Evolutionary conservation across 345 rosid species (phyloP).

Genomic region (Brassica juncea): DNA sequence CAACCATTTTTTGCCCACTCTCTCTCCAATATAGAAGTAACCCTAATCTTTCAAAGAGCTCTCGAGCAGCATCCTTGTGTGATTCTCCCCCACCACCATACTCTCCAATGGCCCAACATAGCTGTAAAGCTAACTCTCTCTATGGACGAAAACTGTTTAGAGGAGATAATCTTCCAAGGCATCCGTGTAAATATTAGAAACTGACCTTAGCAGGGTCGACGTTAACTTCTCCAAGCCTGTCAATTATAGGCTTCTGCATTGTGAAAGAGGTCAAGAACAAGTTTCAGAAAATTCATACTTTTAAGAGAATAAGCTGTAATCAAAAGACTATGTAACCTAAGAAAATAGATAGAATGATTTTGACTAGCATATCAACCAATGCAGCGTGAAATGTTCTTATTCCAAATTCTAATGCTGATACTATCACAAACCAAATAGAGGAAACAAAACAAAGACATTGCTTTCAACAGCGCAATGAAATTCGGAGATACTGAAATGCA

Average conservation of each 20-base stretch:
- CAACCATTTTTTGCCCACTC: slow-evolving; percentile 60
- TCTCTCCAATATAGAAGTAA: background rate
- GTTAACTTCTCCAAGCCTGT: slow-evolving; percentile 90
- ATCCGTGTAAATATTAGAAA: slow-evolving; percentile 14
- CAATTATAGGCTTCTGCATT: slow-evolving; percentile 87
- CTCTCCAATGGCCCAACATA: too few species aligned
- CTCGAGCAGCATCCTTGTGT: too few species aligned
- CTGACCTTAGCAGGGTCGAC: slow-evolving; percentile 85
- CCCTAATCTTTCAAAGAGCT: background rate
- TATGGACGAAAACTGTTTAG: too few species aligned
- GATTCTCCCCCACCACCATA: too few species aligned
- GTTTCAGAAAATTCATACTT: background rate
- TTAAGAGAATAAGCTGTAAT: background rate
- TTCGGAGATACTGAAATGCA: too few species aligned
- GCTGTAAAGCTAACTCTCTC: too few species aligned
- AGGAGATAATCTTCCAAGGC: background rate
- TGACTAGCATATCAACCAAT: background rate
- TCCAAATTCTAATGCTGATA: slow-evolving; percentile 5
- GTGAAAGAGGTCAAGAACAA: background rate
- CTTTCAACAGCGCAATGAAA: slow-evolving; percentile 71
- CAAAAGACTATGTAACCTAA: background rate
- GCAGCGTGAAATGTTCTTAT: background rate
- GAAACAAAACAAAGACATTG: slow-evolving; percentile 31
- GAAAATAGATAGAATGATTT: background rate
- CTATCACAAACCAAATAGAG: background rate